Base-by-base conservation (phyloP, 2,329 filamentous ascomycete genomes). In the Amphichorda felina region DNA sequence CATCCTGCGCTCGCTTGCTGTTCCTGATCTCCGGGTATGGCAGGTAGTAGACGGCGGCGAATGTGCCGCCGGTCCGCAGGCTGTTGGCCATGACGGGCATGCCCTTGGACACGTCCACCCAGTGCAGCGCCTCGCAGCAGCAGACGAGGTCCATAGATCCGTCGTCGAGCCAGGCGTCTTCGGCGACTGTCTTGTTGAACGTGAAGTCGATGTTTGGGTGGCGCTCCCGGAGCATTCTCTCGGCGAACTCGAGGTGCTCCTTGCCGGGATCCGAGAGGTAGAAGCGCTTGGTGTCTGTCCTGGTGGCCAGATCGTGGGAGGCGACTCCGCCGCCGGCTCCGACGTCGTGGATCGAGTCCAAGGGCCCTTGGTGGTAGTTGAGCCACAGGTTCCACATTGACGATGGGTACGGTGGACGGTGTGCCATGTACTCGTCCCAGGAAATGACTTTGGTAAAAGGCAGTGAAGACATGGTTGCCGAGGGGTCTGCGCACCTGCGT, bases 71-170 rank as follows among this genome's bases (percentile, higher is more conserved):
- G 17, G 30, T 6, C 15, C 30, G 14, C 5, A 32, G 30, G 15
- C 30, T 32, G 5, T 17, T 21, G 8, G 30, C 30, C 30, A 32
- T 32, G 15, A 32, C 30, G 10, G 30, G 30, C 30, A 32, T 32
- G 17, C 30, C 30, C 17, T 17, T 32, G 30, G 5, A 5, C 5
- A 32, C 30, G 30, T 32, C 30, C 15, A 32, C 30, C 30, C 30
- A 32, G 30, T 32, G 30, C 30, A 32, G 17, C 15, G 30, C 30
- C 30, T 32, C 30, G 30, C 30, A 32, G 17, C 30, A 32, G 30
- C 5, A 5, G 5, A 32, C 11, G 8, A 32, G 6, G 17, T 32
- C 30, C 5, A 32, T n/a, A 5, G 30, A 32, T 5, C 30, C 30
- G 16, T 32, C 30, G 7, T 32, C 30, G 8, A 32, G 30, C 30